Conservation (phyloP, 352 stramenopile genomes). For the Aphanomyces astaci region DNA sequence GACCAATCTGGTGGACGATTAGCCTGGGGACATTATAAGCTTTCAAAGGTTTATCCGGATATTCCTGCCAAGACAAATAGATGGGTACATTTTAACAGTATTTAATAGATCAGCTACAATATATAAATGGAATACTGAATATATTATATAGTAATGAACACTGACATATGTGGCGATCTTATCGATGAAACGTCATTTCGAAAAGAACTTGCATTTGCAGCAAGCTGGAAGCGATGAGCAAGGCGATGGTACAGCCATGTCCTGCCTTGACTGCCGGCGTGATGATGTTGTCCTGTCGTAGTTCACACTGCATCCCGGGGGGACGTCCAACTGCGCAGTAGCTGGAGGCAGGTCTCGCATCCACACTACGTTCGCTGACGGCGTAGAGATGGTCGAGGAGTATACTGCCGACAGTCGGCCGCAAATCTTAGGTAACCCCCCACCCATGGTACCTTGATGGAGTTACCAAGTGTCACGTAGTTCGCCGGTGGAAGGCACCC, state of each 20-base stretch:
- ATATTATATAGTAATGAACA: no score
- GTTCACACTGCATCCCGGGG: not conserved
- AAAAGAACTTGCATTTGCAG: not conserved
- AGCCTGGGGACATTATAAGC: not conserved
- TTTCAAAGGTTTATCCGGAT: not conserved
- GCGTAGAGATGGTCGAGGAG: slow-evolving; percentile 20
- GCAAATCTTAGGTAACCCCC: not conserved
- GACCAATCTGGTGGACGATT: not conserved
- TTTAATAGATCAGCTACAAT: no score
- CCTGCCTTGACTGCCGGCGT: not conserved
- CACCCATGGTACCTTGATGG: not conserved
- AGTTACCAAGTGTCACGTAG: not conserved
- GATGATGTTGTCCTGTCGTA: not conserved
- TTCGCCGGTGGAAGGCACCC: slow-evolving; percentile 15
- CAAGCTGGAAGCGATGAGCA: not conserved
- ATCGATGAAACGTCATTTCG: not conserved
- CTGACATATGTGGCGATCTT: no score
- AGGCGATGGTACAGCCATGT: not conserved
- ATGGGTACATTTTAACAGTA: no score
- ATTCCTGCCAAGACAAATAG: no score
- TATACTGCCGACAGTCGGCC: slow-evolving; percentile 4
- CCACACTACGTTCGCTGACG: slow-evolving; percentile 21
- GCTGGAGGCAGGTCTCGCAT: slow-evolving; percentile 6
- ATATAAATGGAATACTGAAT: not conserved
- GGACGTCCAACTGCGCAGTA: slow-evolving; percentile 4